Evolutionary conservation across 179 eudicot species (phyloP), one percentile per base, ranked within the genome.

Genomic region (Silene vulgaris): DNA sequence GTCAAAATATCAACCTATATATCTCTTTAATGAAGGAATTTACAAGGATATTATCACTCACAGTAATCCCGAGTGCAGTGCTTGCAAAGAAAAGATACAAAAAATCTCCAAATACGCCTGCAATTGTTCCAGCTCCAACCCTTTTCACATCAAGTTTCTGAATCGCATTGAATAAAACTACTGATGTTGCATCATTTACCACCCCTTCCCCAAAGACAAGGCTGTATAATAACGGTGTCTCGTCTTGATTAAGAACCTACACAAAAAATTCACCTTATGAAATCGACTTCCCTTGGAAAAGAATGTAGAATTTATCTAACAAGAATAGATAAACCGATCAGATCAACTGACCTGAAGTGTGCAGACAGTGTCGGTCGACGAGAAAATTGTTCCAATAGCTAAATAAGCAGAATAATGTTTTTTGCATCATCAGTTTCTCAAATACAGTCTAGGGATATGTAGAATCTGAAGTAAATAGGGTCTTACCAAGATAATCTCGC

Each of bases 201-300:
- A 95, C 97, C 72, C 99, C 99, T 89, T 95, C 99, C 21, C 99
- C 99, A 74, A 95, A 95, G n/a, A 95, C 97, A 62, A 95, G 86
- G 85, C 99, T 95, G 87, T 95, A 92, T 56, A 95, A 80, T 80
- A 92, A 79, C 11, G 99, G 99, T 76, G 99, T 90, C 80, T 96
- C 97, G 21, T 95, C 97, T 91, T 93, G 97, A 85, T 89, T 86
- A 64, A 96, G 85, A 83, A 90, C 89, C 97, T 96, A 68, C 72
- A 76, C 21, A 35, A 35, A 57, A 3, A 30, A 60, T 14, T n/a
- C 14, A 71, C 17, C 7, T 35, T 16, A 45, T 26, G 50, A 67
- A 48, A 43, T 52, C 3, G 29, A 17, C 59, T 29, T 13, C 0
- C 20, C 40, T 54, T 13, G 2, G 16, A 9, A 28, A 19, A 63